These are phyloP conservation scores for Xylariaceae sp. DNA, from an alignment of 2,329 filamentous ascomycete genomes.

Conservation along the genomic window DNA sequence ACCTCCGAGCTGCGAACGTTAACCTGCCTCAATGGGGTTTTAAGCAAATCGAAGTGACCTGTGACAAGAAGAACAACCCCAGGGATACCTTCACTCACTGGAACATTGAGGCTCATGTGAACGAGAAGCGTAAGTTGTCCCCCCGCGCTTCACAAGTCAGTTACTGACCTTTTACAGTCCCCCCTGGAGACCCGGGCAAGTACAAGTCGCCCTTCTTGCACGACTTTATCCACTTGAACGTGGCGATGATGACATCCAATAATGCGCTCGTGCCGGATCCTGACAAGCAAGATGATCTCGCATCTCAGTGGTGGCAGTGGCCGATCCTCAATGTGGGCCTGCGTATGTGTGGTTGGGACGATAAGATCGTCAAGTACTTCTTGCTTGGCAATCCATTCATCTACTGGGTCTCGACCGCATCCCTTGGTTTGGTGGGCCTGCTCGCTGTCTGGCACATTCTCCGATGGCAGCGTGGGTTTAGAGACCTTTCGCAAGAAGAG, in stretches of 20 bases:
- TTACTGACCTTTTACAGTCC: constrained; percentile 52
- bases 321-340: constrained; percentile 91
- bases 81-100: constrained; percentile 94
- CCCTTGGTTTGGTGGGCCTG: constrained; percentile 66
- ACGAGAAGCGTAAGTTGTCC: constrained; percentile 75
- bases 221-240: constrained; percentile 96
- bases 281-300: constrained; percentile 97
- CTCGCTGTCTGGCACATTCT: constrained; percentile 79
- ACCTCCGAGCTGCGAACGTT: constrained; percentile 88
- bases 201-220: constrained; percentile 97
- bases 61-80: constrained; percentile 87
- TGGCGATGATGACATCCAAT: constrained; percentile 99
- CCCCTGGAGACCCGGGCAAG: constrained; percentile 78
- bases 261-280: constrained; percentile 96
- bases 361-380: constrained; percentile 95
- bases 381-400: constrained; percentile 92
- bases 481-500: constrained; percentile 70
- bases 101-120: constrained; percentile 95
- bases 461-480: constrained; percentile 93
- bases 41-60: constrained; percentile 98
- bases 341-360: constrained; percentile 98
- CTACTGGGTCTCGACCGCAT: constrained; percentile 88
- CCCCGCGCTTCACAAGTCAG: background rate
- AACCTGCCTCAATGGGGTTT: constrained; percentile 99
- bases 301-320: constrained; percentile 98